A percentile compares a stretch with the other conserved stretches of the same genome.
These are phyloP conservation scores for Diaporthe caulivora DNA, from an alignment of 2,329 filamentous ascomycete genomes.

Conservation along the genomic window DNA sequence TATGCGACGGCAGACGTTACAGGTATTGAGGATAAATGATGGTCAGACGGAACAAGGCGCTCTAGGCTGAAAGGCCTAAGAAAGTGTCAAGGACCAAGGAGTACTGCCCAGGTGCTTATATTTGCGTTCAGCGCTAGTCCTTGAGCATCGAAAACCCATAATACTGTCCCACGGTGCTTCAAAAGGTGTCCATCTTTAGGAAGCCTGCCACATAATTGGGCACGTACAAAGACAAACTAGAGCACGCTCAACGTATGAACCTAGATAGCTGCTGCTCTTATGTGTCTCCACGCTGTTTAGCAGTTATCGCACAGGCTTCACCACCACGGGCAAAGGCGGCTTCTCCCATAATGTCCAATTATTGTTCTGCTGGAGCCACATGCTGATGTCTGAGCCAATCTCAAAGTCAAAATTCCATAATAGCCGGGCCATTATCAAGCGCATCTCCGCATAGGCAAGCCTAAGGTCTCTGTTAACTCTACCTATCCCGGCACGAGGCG, in stretches of 20 bases:
- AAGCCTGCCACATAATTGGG: neutral
- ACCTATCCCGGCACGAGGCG: neutral
- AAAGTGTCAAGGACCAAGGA: too few relatives aligned
- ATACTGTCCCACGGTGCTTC: neutral
- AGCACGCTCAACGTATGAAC: neutral
- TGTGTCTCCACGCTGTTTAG: neutral
- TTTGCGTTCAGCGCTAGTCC: neutral
- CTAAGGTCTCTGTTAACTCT: neutral
- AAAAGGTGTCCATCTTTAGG: neutral
- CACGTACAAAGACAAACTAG: neutral
- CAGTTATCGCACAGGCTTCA: neutral
- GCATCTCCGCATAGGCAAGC: conserved; percentile 42
- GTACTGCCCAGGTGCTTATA: too few relatives aligned
- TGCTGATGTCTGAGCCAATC: conserved; percentile 47
- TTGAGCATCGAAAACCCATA: neutral
- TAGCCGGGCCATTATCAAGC: conserved; percentile 42
- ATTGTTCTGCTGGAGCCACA: conserved; percentile 51
- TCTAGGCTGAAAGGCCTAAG: too few relatives aligned
- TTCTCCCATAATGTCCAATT: conserved; percentile 52
- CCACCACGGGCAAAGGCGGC: conserved; percentile 23
- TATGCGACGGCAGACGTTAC: too few relatives aligned
- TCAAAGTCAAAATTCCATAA: conserved; percentile 46
- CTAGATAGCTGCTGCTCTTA: neutral
- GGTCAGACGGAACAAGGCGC: too few relatives aligned
- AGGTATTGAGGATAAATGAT: too few relatives aligned